Evolutionary conservation across 139 green algal species (phyloP).

Genomic region (Volvox africanus): DNA sequence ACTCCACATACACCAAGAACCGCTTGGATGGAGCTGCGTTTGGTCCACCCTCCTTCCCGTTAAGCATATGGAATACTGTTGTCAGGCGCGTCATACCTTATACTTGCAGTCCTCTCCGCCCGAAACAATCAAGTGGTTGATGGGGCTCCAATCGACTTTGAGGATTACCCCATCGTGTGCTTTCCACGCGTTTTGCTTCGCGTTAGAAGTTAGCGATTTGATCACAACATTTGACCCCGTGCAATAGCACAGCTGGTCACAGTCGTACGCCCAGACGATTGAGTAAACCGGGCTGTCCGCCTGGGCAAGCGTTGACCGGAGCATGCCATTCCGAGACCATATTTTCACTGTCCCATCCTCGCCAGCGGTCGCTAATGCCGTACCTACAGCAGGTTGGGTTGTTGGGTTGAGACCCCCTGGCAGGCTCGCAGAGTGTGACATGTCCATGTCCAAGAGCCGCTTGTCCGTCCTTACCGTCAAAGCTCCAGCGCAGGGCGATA

Average conservation of each 20-base stretch:
- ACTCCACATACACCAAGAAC: too few relatives aligned
- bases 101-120: conserved; percentile 88
- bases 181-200: conserved; percentile 63
- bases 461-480: conserved; percentile 67
- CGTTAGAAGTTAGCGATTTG: conserved; percentile 64
- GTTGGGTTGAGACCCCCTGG: neutral
- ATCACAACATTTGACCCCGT: conserved; percentile 72
- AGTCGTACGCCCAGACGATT: conserved; percentile 78
- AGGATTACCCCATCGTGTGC: conserved; percentile 70
- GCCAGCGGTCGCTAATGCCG: conserved; percentile 78
- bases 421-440: neutral
- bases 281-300: conserved; percentile 72
- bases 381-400: conserved; percentile 63
- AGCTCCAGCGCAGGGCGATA: conserved; percentile 79
- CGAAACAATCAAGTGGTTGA: conserved; percentile 78
- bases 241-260: conserved; percentile 71
- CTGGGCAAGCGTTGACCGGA: conserved; percentile 78
- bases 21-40: too few relatives aligned
- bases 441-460: neutral
- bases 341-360: conserved; percentile 88
- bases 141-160: conserved; percentile 80
- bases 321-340: conserved; percentile 85
- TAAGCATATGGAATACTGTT: too few relatives aligned
- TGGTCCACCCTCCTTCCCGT: too few relatives aligned
- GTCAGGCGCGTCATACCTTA: conserved; percentile 66